These are phyloP conservation scores for Rhizopogon roseolus DNA, from an alignment of 768 basidiomycete genomes.

Conservation along the genomic window DNA sequence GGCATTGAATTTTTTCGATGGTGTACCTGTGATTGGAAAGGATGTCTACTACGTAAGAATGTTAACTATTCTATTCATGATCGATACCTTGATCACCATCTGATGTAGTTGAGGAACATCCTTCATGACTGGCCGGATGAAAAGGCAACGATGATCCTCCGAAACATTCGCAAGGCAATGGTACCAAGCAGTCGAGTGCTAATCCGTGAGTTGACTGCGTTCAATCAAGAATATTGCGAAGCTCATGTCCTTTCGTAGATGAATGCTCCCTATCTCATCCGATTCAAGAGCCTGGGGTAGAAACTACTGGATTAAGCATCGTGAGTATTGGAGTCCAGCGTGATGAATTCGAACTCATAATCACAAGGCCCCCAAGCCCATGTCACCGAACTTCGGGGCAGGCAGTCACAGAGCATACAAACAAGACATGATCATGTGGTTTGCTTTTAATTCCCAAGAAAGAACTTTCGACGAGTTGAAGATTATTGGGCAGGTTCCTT, in stretches of 20 bases:
- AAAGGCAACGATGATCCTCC: constrained; percentile 24
- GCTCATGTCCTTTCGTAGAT: constrained; percentile 5
- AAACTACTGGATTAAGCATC: neutral
- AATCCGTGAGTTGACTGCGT: constrained; percentile 22
- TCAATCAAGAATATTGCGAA: neutral
- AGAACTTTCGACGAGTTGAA: too few species aligned
- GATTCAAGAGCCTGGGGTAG: constrained; percentile 1
- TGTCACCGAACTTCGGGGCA: constrained; percentile 45
- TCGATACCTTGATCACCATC: neutral
- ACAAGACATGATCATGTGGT: constrained; percentile 44
- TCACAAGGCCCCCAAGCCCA: constrained; percentile 36
- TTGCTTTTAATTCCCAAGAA: constrained; percentile 38
- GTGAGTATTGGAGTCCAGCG: neutral
- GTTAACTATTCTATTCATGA: neutral
- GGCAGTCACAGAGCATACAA: constrained; percentile 36
- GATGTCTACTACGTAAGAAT: constrained; percentile 12
- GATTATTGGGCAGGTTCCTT: neutral
- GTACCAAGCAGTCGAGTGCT: constrained; percentile 24
- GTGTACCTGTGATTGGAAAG: constrained; percentile 8
- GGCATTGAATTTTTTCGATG: constrained; percentile 19
- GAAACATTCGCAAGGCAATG: constrained; percentile 23
- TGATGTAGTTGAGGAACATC: constrained; percentile 19
- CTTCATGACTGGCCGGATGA: constrained; percentile 33
- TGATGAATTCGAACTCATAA: neutral
- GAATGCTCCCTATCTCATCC: constrained; percentile 14